Conservation (phyloP, 257 asterid genomes). For the Coffea eugenioides region DNA sequence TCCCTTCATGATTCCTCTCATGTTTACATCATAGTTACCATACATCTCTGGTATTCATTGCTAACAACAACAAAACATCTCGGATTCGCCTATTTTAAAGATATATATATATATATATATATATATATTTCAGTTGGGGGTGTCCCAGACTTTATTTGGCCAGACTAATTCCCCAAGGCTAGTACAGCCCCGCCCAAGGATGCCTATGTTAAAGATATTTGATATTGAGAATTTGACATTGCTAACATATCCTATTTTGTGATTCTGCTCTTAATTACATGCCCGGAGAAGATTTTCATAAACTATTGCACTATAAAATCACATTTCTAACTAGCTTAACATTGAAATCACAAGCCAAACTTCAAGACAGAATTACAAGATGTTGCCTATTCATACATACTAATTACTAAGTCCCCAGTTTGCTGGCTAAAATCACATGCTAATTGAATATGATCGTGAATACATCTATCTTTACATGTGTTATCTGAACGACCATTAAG, state of each 20-base stretch:
- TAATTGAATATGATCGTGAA: not conserved
- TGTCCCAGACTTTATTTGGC: too few relatives aligned
- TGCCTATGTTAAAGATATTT: too few relatives aligned
- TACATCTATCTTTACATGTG: not conserved
- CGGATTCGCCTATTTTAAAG: not conserved
- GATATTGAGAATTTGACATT: not conserved
- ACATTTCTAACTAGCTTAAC: not conserved
- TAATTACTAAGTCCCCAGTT: not conserved
- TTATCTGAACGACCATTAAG: not conserved
- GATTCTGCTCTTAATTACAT: not conserved
- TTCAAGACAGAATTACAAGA: not conserved
- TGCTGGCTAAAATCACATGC: not conserved
- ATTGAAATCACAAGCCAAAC: not conserved
- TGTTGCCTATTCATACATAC: not conserved
- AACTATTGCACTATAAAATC: not conserved
- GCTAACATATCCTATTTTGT: not conserved
- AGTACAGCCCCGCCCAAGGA: too few relatives aligned
- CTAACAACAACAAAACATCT: too few relatives aligned
- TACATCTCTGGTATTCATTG: too few relatives aligned
- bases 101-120: too few relatives aligned
- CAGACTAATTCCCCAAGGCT: too few relatives aligned
- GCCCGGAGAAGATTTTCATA: not conserved
- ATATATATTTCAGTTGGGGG: too few relatives aligned
- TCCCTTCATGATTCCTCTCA: not conserved
- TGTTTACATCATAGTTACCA: not conserved